Conservation (phyloP, 2,329 filamentous ascomycete genomes). For the Macroventuria anomochaeta region DNA sequence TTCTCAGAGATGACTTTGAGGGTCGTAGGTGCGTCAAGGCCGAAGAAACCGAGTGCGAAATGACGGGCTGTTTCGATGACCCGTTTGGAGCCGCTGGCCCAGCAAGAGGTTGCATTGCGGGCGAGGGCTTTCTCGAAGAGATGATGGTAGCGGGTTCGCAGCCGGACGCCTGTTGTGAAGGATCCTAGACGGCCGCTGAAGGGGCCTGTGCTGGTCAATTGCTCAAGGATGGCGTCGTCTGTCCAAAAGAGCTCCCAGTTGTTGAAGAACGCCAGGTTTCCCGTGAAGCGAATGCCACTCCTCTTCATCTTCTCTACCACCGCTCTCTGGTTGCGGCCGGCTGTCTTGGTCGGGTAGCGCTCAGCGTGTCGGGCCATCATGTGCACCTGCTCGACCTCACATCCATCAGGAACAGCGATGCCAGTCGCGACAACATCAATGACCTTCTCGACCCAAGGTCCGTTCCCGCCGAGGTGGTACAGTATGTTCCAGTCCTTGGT, state of each 20-base stretch:
- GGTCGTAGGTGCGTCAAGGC: constrained; percentile 54
- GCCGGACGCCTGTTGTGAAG: constrained; percentile 61
- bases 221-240: constrained; percentile 55
- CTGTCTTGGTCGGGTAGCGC: constrained; percentile 61
- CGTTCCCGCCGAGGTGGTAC: constrained; percentile 62
- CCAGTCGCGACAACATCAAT: constrained; percentile 51
- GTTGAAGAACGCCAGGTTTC: constrained; percentile 62
- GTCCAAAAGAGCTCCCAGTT: constrained; percentile 62
- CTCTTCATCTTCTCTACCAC: constrained; percentile 57
- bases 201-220: constrained; percentile 62
- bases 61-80: constrained; percentile 64
- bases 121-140: constrained; percentile 47
- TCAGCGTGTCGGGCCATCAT: constrained; percentile 67
- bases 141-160: constrained; percentile 60
- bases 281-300: constrained; percentile 52
- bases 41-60: constrained; percentile 64
- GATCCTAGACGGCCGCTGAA: constrained; percentile 62
- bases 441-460: constrained; percentile 61
- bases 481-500: constrained; percentile 57
- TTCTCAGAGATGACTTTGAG: constrained; percentile 62
- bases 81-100: constrained; percentile 61
- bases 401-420: constrained; percentile 56
- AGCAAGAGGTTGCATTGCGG: constrained; percentile 46
- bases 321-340: constrained; percentile 56
- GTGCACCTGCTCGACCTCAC: constrained; percentile 63